Percentiles rank a stretch among this genome's conserved stretches.
These are phyloP conservation scores for Cinchona pubescens DNA, from an alignment of 257 asterid species.

Conservation along the genomic window DNA sequence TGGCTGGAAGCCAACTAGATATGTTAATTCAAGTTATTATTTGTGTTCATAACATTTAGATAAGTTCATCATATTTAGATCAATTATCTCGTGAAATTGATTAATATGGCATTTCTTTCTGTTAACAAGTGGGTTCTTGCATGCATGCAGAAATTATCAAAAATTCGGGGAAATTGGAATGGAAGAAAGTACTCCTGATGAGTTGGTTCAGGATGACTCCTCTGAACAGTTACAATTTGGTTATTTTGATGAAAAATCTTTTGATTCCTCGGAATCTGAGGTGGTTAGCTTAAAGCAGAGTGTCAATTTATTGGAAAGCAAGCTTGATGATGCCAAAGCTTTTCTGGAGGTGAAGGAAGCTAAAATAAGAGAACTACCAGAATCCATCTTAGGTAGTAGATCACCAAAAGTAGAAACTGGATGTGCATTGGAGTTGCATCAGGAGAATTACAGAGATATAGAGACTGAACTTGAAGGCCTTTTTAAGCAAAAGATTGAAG, in stretches of 20 bases:
- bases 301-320: slow-evolving; percentile 19
- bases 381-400: slow-evolving; percentile 17
- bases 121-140: slow-evolving; percentile 13
- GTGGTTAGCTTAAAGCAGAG: slow-evolving; percentile 25
- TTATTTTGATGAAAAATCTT: slow-evolving; percentile 17
- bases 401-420: too few relatives aligned
- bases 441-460: slow-evolving; percentile 22
- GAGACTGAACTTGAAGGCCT: slow-evolving; percentile 52
- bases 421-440: slow-evolving; percentile 16
- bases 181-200: slow-evolving; percentile 35
- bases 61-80: background rate
- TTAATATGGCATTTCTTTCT: slow-evolving; percentile 2
- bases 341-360: slow-evolving; percentile 28
- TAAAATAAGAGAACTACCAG: slow-evolving; percentile 26
- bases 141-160: slow-evolving; percentile 56
- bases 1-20: too few relatives aligned
- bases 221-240: slow-evolving; percentile 27
- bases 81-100: background rate
- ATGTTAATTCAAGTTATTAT: background rate
- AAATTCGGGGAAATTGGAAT: slow-evolving; percentile 53
- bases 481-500: slow-evolving; percentile 67
- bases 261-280: slow-evolving; percentile 34
- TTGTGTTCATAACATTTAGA: too few relatives aligned
- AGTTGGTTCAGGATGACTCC: slow-evolving; percentile 28
- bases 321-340: slow-evolving; percentile 29